Conservation (phyloP, 768 basidiomycete genomes). For the Floccularia luteovirens region DNA sequence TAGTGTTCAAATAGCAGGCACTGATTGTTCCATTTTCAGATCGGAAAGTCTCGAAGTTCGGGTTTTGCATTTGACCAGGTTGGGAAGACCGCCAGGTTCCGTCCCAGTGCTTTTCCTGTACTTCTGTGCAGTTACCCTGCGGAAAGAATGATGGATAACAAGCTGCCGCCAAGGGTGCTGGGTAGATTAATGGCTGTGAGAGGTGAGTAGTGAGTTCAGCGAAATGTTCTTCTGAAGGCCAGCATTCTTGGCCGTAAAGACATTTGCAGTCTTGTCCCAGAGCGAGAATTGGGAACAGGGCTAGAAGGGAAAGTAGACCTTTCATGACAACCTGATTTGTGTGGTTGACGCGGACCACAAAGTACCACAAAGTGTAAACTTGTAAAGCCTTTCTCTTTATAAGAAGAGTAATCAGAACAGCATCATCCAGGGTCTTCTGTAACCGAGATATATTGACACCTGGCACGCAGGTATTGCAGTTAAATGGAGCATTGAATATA, state of each 20-base stretch:
- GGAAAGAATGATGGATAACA: slow-evolving; percentile 30
- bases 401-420: no score
- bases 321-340: no score
- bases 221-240: slow-evolving; percentile 30
- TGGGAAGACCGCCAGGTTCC: slow-evolving; percentile 32
- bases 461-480: no score
- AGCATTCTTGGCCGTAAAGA: slow-evolving; percentile 31
- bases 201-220: slow-evolving; percentile 22
- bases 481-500: no score
- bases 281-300: no score
- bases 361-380: no score
- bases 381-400: no score
- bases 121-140: slow-evolving; percentile 28
- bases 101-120: slow-evolving; percentile 17
- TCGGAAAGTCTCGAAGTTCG: slow-evolving; percentile 19
- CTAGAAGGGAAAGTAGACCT: no score
- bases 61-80: slow-evolving; percentile 29
- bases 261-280: slow-evolving; percentile 27
- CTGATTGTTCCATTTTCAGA: slow-evolving; percentile 39
- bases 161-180: slow-evolving; percentile 27
- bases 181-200: slow-evolving; percentile 36
- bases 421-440: no score
- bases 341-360: no score
- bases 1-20: slow-evolving; percentile 42
- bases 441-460: no score